Conservation (phyloP, 371 early-diverging fungal genomes). For the Apophysomyces ossiformis region DNA sequence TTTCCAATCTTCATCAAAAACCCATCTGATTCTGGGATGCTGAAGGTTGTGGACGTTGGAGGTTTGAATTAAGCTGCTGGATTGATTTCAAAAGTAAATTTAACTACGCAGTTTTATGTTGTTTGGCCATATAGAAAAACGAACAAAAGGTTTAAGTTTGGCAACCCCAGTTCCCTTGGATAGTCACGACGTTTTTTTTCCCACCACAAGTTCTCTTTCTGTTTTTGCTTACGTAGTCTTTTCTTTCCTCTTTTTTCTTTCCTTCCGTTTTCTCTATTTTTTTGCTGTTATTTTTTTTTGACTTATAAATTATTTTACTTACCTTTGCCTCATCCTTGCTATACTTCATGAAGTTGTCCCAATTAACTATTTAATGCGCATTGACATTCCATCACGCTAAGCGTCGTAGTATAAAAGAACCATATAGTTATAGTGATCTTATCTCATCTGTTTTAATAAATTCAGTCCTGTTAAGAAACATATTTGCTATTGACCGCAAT, state of each 20-base stretch:
- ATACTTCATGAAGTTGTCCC: too few species aligned
- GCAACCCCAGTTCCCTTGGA: neutral
- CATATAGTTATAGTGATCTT: too few species aligned
- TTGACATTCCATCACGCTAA: too few species aligned
- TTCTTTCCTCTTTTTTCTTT: neutral
- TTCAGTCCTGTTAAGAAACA: too few species aligned
- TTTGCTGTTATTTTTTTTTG: neutral
- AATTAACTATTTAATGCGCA: too few species aligned
- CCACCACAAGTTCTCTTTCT: neutral
- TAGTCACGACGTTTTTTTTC: neutral
- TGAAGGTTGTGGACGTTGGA: neutral
- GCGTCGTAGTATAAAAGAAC: too few species aligned
- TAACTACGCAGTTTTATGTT: neutral
- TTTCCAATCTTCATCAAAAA: neutral
- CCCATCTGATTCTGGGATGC: neutral
- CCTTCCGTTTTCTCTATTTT: neutral
- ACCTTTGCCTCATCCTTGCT: too few species aligned
- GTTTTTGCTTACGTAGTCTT: neutral
- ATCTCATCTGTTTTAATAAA: too few species aligned
- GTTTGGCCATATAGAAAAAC: neutral
- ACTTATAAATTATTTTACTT: neutral
- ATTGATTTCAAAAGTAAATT: neutral
- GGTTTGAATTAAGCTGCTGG: neutral
- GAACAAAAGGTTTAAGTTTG: neutral
- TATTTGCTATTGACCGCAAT: too few species aligned